Conservation (phyloP, 1,139 yeast genomes). For the Geotrichum restrictum region DNA sequence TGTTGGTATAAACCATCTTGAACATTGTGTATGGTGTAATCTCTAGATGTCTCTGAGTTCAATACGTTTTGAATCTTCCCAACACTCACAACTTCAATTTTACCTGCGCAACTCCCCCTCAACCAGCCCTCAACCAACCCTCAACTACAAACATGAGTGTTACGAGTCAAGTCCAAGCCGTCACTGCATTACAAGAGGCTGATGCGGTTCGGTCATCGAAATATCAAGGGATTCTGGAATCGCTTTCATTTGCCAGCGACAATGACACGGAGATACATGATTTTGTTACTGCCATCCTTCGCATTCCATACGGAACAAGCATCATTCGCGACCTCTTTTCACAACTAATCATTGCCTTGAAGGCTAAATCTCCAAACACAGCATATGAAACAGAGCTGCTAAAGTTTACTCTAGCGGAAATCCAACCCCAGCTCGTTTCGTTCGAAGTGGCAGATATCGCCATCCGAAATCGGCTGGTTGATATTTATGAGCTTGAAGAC, state of each 20-base stretch:
- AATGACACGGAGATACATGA: neutral
- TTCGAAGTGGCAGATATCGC: conserved; percentile 33
- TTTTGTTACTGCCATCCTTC: conserved; percentile 15
- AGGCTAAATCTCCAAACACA: neutral
- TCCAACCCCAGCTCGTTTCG: conserved; percentile 29
- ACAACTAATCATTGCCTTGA: conserved; percentile 1
- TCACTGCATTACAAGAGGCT: conserved; percentile 13
- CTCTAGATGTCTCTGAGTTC: too few relatives aligned
- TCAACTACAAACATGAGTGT: conserved; percentile 3
- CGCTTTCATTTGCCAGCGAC: neutral
- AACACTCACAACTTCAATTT: too few relatives aligned
- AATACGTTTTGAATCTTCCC: too few relatives aligned
- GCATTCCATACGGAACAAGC: conserved; percentile 21
- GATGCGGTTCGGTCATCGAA: conserved; percentile 12
- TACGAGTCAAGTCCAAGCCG: conserved; percentile 9
- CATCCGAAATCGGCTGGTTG: conserved; percentile 33
- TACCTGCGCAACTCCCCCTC: too few relatives aligned
- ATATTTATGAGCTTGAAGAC: conserved; percentile 29
- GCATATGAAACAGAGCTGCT: conserved; percentile 21
- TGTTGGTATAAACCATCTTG: too few relatives aligned
- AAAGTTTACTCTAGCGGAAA: conserved; percentile 18
- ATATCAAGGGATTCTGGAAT: conserved; percentile 2
- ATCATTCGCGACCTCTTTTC: conserved; percentile 14
- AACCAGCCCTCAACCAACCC: too few relatives aligned
- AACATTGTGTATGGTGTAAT: too few relatives aligned